Conservation (phyloP, 169 alveolate species). For the Plasmodium berghei region DNA sequence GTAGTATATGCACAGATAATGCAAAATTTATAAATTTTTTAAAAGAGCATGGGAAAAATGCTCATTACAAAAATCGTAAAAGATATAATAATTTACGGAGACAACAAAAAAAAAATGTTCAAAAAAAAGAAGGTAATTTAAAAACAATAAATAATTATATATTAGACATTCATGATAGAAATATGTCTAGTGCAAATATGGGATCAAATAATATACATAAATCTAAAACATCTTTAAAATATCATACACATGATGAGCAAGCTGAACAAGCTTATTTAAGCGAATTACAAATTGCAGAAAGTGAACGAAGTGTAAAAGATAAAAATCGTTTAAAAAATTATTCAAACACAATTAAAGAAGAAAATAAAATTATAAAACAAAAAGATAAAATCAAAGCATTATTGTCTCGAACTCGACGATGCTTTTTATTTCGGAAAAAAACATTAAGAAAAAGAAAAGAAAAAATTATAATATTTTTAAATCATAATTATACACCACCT, state of each 20-base stretch:
- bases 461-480: constrained; percentile 75
- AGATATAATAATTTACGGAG: constrained; percentile 5
- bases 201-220: constrained; percentile 39
- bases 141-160: constrained; percentile 44
- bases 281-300: constrained; percentile 19
- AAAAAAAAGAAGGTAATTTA: constrained; percentile 35
- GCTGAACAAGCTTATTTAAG: constrained; percentile 2
- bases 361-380: constrained; percentile 19
- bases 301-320: constrained; percentile 4
- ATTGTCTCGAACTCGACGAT: constrained; percentile 11
- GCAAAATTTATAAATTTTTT: constrained; percentile 40
- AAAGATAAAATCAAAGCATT: constrained; percentile 22
- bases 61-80: constrained; percentile 48
- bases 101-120: constrained; percentile 14
- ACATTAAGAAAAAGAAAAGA: constrained; percentile 58
- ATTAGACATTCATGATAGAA: constrained; percentile 38
- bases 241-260: constrained; percentile 9
- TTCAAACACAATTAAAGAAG: constrained; percentile 20
- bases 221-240: constrained; percentile 2
- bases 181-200: constrained; percentile 24
- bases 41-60: constrained; percentile 38
- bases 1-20: constrained; percentile 76
- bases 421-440: constrained; percentile 31
- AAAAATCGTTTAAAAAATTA: constrained; percentile 32
- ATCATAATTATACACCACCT: constrained; percentile 34